These are phyloP conservation scores for Penicillium robsamsonii DNA, from an alignment of 495 filamentous ascomycete genomes.

Conservation along the genomic window DNA sequence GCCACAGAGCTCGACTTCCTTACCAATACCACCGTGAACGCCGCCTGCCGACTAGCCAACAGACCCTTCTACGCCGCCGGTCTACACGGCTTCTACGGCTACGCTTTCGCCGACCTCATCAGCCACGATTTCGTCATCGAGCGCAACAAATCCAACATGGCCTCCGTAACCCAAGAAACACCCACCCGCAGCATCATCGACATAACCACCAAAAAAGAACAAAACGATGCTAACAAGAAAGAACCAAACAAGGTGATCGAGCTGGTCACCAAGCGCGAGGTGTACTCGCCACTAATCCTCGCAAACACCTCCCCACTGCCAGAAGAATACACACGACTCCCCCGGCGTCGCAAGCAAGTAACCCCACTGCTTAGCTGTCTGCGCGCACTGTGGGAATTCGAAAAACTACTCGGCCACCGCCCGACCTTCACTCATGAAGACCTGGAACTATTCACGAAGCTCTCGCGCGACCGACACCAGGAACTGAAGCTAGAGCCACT, in stretches of 20 bases:
- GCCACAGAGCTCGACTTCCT: conserved; percentile 82
- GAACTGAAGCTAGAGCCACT: conserved; percentile 73
- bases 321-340: conserved; percentile 60
- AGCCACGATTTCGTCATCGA: conserved; percentile 84
- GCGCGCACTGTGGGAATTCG: conserved; percentile 79
- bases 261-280: conserved; percentile 86
- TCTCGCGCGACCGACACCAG: conserved; percentile 72
- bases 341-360: conserved; percentile 68
- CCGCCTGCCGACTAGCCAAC: conserved; percentile 68
- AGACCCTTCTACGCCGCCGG: conserved; percentile 86
- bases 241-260: conserved; percentile 75
- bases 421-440: conserved; percentile 60
- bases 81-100: conserved; percentile 89
- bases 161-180: conserved; percentile 67
- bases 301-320: conserved; percentile 75
- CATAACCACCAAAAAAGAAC: conserved; percentile 69
- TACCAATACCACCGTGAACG: conserved; percentile 74
- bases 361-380: conserved; percentile 79
- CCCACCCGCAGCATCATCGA: conserved; percentile 72
- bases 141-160: conserved; percentile 73
- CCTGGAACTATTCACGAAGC: conserved; percentile 67
- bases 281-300: conserved; percentile 77
- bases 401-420: conserved; percentile 49
- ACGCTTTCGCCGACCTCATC: conserved; percentile 89
- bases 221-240: conserved; percentile 67